A percentile compares a stretch with the other conserved stretches of the same genome.
phyloP scores from a whole-genome alignment of 352 stramenopile species.

The Globisporangium nunn region DNA sequence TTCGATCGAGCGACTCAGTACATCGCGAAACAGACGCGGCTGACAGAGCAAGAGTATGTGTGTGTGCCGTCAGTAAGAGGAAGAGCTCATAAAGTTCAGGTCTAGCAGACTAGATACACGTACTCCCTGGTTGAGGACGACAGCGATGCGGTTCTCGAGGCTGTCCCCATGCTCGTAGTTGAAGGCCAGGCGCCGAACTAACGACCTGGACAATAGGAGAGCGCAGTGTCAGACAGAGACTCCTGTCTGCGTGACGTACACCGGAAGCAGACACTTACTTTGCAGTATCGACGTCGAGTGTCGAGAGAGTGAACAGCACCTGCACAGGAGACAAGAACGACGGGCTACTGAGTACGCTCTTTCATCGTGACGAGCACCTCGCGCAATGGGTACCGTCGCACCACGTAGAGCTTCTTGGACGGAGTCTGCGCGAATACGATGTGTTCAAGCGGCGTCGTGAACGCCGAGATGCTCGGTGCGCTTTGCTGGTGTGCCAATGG shows the following conservation, averaged over 20 bases:
- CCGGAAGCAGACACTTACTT: conserved; percentile 20
- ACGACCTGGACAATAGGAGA: conserved; percentile 15
- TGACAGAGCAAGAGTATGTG: conserved; percentile 3
- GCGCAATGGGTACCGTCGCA: background rate
- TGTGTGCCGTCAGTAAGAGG: background rate
- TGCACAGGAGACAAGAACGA: conserved; percentile 8
- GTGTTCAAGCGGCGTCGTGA: conserved; percentile 35
- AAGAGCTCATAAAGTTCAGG: too few species aligned
- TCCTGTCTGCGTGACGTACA: background rate
- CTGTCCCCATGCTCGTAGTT: conserved; percentile 36
- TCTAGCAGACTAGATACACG: background rate
- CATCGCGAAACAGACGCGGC: conserved; percentile 30
- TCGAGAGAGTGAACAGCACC: conserved; percentile 31
- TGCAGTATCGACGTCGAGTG: conserved; percentile 17
- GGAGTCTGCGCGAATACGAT: conserved; percentile 34
- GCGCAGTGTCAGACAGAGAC: too few species aligned
- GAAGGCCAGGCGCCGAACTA: conserved; percentile 28
- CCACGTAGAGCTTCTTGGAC: conserved; percentile 30
- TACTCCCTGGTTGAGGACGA: conserved; percentile 28
- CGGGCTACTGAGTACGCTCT: background rate
- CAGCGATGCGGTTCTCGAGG: conserved; percentile 20
- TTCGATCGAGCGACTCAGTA: conserved; percentile 28
- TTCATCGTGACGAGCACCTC: background rate
- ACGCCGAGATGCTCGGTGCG: conserved; percentile 22
- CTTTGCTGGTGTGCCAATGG: background rate